A percentile compares a stretch with the other conserved stretches of the same genome.
These are phyloP conservation scores for Parastagonospora nodorum DNA, from an alignment of 2,329 filamentous ascomycete genomes.

Conservation along the genomic window DNA sequence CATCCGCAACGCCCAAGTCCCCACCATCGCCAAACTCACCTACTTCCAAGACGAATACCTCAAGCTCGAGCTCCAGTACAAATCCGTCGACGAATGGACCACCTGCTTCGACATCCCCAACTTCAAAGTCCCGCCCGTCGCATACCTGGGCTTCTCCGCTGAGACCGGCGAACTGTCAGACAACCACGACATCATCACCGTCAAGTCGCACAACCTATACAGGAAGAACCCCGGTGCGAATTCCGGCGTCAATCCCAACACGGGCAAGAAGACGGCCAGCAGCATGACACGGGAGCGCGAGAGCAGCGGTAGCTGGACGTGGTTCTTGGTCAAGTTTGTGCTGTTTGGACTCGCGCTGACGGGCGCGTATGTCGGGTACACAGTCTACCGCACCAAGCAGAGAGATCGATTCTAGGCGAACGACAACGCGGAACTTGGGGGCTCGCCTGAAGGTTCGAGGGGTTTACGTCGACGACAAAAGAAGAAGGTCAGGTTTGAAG, in stretches of 20 bases:
- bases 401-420: conserved; percentile 51
- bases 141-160: conserved; percentile 71
- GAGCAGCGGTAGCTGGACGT: conserved; percentile 64
- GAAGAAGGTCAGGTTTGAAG: neutral
- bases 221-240: conserved; percentile 49
- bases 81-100: conserved; percentile 84
- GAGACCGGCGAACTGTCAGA: conserved; percentile 97
- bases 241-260: conserved; percentile 20
- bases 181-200: conserved; percentile 93
- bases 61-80: conserved; percentile 92
- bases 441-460: neutral
- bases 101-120: conserved; percentile 77
- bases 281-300: conserved; percentile 51
- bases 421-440: neutral
- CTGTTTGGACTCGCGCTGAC: conserved; percentile 72
- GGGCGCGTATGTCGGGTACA: conserved; percentile 84
- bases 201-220: conserved; percentile 89
- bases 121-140: conserved; percentile 75
- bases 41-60: conserved; percentile 97
- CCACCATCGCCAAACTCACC: conserved; percentile 86
- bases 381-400: conserved; percentile 73
- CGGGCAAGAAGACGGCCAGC: conserved; percentile 17
- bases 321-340: conserved; percentile 82
- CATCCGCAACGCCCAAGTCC: conserved; percentile 72
- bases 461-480: neutral